A percentile compares a stretch with the other conserved stretches of the same genome.
Conservation (phyloP, 2,329 filamentous ascomycete genomes). For the Cercospora janseana region DNA sequence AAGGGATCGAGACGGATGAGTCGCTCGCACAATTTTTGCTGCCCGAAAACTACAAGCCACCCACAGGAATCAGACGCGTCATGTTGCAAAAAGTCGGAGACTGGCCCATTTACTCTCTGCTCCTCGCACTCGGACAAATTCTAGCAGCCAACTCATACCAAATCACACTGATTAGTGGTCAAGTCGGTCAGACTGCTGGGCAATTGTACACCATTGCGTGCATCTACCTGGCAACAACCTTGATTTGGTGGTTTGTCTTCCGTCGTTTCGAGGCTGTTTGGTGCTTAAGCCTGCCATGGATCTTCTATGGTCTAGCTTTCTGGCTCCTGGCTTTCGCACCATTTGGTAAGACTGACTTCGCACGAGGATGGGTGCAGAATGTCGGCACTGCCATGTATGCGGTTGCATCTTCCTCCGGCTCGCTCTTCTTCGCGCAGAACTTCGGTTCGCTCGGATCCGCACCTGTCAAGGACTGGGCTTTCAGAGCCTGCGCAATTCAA, state of each 20-base stretch:
- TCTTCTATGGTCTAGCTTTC: conserved; percentile 63
- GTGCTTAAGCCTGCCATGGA: conserved; percentile 59
- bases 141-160: conserved; percentile 67
- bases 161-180: conserved; percentile 64
- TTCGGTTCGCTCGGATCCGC: conserved; percentile 54
- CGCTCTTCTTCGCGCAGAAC: conserved; percentile 65
- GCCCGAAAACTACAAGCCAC: conserved; percentile 56
- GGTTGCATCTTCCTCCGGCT: conserved; percentile 61
- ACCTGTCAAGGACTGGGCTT: conserved; percentile 65
- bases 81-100: conserved; percentile 60
- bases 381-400: conserved; percentile 62
- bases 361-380: conserved; percentile 57
- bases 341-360: conserved; percentile 44
- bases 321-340: conserved; percentile 62
- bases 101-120: conserved; percentile 63
- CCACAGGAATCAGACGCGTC: conserved; percentile 55
- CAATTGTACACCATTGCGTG: conserved; percentile 61
- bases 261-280: conserved; percentile 57
- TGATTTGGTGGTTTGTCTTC: conserved; percentile 64
- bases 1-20: conserved; percentile 42
- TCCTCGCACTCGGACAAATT: conserved; percentile 62
- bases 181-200: conserved; percentile 57
- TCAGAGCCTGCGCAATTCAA: conserved; percentile 64
- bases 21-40: conserved; percentile 55
- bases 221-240: conserved; percentile 58